Conservation (phyloP, 2,329 filamentous ascomycete species). For the Fusarium torulosum region DNA sequence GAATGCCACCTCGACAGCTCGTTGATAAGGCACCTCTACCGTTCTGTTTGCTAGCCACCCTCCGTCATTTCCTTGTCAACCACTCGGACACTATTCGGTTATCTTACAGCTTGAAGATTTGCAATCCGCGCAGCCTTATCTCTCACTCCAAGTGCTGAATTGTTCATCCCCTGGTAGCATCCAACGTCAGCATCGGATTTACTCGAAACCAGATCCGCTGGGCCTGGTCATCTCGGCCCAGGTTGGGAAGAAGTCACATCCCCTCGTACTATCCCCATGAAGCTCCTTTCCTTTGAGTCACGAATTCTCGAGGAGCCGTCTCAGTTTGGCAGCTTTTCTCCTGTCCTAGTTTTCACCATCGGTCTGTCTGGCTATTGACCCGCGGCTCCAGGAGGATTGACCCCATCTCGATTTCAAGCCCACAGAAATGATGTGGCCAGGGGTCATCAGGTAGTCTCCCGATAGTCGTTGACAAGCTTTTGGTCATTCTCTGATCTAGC, state of each 20-base stretch:
- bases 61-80: slow-evolving; percentile 42
- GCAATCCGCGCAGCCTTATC: slow-evolving; percentile 37
- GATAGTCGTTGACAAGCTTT: slow-evolving; percentile 36
- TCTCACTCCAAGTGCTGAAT: slow-evolving; percentile 15
- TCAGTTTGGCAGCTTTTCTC: slow-evolving; percentile 14
- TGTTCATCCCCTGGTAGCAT: slow-evolving; percentile 11
- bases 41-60: slow-evolving; percentile 20
- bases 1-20: slow-evolving; percentile 13
- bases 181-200: slow-evolving; percentile 10
- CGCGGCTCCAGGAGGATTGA: slow-evolving; percentile 14
- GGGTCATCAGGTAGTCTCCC: slow-evolving; percentile 6
- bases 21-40: slow-evolving; percentile 38
- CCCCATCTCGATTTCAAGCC: slow-evolving; percentile 27
- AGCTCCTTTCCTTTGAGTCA: slow-evolving; percentile 16
- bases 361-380: slow-evolving; percentile 3
- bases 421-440: slow-evolving; percentile 20
- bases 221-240: neutral
- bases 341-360: slow-evolving; percentile 5
- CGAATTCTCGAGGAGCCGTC: slow-evolving; percentile 10
- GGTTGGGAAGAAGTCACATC: neutral
- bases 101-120: slow-evolving; percentile 16
- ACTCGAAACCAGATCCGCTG: neutral
- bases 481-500: slow-evolving; percentile 4
- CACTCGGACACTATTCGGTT: slow-evolving; percentile 24
- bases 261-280: slow-evolving; percentile 18